A percentile compares a stretch with the other conserved stretches of the same genome.
Evolutionary conservation across 2,329 filamentous ascomycete species (phyloP).

Genomic region (Aspergillus alliaceus): DNA sequence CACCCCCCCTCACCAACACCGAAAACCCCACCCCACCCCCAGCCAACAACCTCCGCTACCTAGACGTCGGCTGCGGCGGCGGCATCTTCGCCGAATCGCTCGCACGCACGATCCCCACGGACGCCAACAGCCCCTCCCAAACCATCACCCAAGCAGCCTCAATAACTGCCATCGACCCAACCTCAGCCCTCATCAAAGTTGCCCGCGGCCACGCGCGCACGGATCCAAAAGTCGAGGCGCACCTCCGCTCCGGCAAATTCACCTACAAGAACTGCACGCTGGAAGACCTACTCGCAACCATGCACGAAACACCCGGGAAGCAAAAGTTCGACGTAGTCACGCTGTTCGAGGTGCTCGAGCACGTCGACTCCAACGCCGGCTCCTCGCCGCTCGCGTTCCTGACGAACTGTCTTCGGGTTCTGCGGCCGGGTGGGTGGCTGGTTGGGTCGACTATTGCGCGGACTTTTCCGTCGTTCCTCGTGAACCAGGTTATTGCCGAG

Average conservation of each 20-base stretch:
- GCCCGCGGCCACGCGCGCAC: constrained; percentile 72
- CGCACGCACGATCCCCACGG: constrained; percentile 41
- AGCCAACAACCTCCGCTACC: constrained; percentile 55
- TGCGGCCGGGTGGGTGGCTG: constrained; percentile 90
- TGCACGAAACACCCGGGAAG: constrained; percentile 27
- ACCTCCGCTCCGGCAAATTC: constrained; percentile 56
- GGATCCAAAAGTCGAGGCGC: constrained; percentile 65
- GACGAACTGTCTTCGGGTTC: constrained; percentile 56
- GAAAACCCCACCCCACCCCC: constrained; percentile 18
- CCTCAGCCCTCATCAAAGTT: constrained; percentile 52
- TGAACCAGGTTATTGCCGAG: constrained; percentile 90
- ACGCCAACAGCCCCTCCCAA: constrained; percentile 1
- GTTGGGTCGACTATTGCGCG: constrained; percentile 89
- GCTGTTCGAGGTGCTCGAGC: constrained; percentile 93
- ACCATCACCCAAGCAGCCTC: constrained; percentile 40
- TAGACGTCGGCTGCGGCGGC: constrained; percentile 93
- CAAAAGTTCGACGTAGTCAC: constrained; percentile 73
- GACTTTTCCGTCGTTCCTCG: constrained; percentile 84
- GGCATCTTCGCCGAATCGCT: constrained; percentile 86
- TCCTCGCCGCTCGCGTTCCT: constrained; percentile 77
- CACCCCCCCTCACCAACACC: constrained; percentile 28
- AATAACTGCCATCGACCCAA: constrained; percentile 49
- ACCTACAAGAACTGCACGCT: constrained; percentile 75
- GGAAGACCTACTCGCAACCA: constrained; percentile 52
- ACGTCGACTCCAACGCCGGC: constrained; percentile 72